These are phyloP conservation scores for Ogataea saltuana DNA, from an alignment of 805 yeast genomes.

Conservation along the genomic window DNA sequence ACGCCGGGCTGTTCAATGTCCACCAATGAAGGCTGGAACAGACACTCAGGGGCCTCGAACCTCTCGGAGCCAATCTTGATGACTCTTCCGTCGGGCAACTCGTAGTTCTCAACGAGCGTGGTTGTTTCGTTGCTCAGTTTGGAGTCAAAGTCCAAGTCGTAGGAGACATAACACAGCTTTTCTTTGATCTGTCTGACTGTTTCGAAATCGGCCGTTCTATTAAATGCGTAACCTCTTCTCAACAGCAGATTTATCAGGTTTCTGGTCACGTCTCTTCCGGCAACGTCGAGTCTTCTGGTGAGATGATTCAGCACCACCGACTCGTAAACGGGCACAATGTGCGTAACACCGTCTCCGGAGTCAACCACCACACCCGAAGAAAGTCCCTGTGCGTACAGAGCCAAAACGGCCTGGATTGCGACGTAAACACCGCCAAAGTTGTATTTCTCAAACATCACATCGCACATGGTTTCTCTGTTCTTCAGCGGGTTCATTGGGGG, in stretches of 20 bases:
- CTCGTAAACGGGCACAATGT: slow-evolving; percentile 97
- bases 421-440: slow-evolving; percentile 91
- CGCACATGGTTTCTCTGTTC: slow-evolving; percentile 89
- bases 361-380: slow-evolving; percentile 98
- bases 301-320: slow-evolving; percentile 93
- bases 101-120: slow-evolving; percentile 84
- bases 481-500: slow-evolving; percentile 97
- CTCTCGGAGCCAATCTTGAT: slow-evolving; percentile 94
- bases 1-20: slow-evolving; percentile 97
- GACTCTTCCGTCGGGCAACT: slow-evolving; percentile 94
- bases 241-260: slow-evolving; percentile 86
- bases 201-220: slow-evolving; percentile 98
- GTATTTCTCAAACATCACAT: slow-evolving; percentile 89
- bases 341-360: slow-evolving; percentile 98
- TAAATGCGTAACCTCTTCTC: slow-evolving; percentile 96
- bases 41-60: slow-evolving; percentile 95
- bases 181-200: slow-evolving; percentile 98
- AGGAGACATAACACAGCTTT: slow-evolving; percentile 91
- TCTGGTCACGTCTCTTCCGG: slow-evolving; percentile 98
- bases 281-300: slow-evolving; percentile 90
- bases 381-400: slow-evolving; percentile 94
- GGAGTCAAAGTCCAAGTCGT: slow-evolving; percentile 87
- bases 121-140: slow-evolving; percentile 94
- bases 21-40: slow-evolving; percentile 92
- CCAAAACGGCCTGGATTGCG: slow-evolving; percentile 97